Conservation (phyloP, 495 filamentous ascomycete species). For the Neurospora discreta region DNA sequence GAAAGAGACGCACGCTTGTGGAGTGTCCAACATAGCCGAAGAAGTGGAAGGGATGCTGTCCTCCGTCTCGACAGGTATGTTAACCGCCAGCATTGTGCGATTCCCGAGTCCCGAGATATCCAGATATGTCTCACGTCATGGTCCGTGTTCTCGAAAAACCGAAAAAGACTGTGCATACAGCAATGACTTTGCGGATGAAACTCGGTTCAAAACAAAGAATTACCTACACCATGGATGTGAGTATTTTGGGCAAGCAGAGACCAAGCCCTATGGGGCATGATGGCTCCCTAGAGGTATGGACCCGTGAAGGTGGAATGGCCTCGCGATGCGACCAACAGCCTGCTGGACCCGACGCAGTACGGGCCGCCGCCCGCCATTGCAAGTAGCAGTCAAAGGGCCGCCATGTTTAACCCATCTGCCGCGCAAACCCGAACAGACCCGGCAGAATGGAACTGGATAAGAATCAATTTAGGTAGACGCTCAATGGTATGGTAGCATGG, state of each 20-base stretch:
- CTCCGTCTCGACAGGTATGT: not conserved
- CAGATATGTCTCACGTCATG: not conserved
- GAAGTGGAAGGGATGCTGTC: not conserved
- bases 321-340: not conserved
- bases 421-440: constrained; percentile 2
- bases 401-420: not conserved
- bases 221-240: not conserved
- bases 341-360: not conserved
- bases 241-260: not conserved
- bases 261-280: not conserved
- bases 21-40: constrained; percentile 9
- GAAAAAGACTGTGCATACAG: not conserved
- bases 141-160: not conserved
- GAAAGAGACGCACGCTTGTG: constrained; percentile 10
- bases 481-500: not conserved
- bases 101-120: not conserved
- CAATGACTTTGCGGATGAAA: not conserved
- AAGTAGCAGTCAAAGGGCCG: not conserved
- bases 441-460: constrained; percentile 17
- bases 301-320: not conserved
- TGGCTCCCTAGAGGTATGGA: not conserved
- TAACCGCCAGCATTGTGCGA: constrained; percentile 16
- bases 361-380: not conserved
- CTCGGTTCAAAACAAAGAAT: not conserved
- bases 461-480: constrained; percentile 5